Percentiles rank a stretch among this genome's conserved stretches.
These are phyloP conservation scores for Tolypocladium sp. DNA, from an alignment of 2,329 filamentous ascomycete genomes.

Conservation along the genomic window DNA sequence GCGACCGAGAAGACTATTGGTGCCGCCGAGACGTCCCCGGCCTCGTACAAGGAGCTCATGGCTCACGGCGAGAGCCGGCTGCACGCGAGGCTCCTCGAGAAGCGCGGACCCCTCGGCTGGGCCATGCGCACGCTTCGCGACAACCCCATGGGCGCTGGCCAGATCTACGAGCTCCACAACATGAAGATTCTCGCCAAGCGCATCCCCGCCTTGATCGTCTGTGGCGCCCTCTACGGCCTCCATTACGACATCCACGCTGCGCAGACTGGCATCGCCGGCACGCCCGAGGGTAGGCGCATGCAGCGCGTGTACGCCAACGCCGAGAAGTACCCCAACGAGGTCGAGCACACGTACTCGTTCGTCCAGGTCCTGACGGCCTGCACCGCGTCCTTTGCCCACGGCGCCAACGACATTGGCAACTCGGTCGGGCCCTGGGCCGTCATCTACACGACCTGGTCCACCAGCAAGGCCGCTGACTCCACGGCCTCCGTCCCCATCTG, in stretches of 20 bases:
- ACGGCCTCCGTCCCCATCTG: conserved; percentile 63
- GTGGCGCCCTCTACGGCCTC: conserved; percentile 60
- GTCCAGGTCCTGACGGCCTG: conserved; percentile 59
- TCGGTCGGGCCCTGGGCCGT: conserved; percentile 61
- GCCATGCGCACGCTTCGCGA: conserved; percentile 69
- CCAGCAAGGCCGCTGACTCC: conserved; percentile 47
- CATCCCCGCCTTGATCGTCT: conserved; percentile 57
- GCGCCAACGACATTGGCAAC: conserved; percentile 70
- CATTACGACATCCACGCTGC: conserved; percentile 69
- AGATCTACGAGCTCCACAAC: conserved; percentile 68
- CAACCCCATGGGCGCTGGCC: conserved; percentile 63
- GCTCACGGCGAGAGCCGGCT: conserved; percentile 46
- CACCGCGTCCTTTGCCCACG: conserved; percentile 67
- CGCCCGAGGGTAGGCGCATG: conserved; percentile 12
- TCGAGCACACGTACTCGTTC: conserved; percentile 61
- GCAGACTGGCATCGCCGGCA: conserved; percentile 10
- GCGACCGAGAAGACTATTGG: conserved; percentile 32
- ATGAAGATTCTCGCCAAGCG: conserved; percentile 54
- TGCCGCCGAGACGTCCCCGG: conserved; percentile 37
- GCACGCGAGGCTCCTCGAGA: conserved; percentile 32
- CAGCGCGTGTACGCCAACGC: conserved; percentile 54
- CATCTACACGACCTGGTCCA: conserved; percentile 60
- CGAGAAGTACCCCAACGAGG: conserved; percentile 58
- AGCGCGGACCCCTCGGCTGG: conserved; percentile 67
- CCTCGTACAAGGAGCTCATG: conserved; percentile 52